phyloP scores from a whole-genome alignment of 768 basidiomycete species.

The Tephrocybe sp. region DNA sequence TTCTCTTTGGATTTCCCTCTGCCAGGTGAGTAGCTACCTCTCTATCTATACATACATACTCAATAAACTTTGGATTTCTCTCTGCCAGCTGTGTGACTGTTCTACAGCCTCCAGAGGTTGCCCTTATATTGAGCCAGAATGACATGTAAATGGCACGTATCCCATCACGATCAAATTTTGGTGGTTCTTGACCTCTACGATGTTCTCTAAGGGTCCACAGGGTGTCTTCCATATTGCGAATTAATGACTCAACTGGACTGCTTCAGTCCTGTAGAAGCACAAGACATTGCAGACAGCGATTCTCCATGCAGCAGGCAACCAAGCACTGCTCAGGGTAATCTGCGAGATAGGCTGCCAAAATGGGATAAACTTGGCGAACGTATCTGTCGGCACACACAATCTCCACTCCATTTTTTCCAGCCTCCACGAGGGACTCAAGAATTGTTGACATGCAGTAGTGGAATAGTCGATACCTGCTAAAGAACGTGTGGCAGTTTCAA shows the following conservation, averaged over 20 bases:
- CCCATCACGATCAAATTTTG: not conserved
- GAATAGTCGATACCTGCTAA: constrained; percentile 24
- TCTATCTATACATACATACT: too few relatives aligned
- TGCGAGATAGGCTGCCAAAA: constrained; percentile 24
- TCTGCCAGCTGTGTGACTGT: too few relatives aligned
- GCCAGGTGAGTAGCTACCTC: too few relatives aligned
- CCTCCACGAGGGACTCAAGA: constrained; percentile 24
- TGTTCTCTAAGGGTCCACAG: not conserved
- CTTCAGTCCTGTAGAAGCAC: constrained; percentile 18
- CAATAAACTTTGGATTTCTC: too few relatives aligned
- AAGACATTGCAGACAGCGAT: constrained; percentile 24
- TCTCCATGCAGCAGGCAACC: constrained; percentile 22
- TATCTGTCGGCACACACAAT: constrained; percentile 30
- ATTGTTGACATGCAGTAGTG: constrained; percentile 31
- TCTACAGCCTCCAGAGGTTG: too few relatives aligned
- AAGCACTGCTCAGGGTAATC: constrained; percentile 34
- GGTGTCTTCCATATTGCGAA: not conserved
- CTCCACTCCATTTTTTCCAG: constrained; percentile 25
- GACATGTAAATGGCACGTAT: not conserved
- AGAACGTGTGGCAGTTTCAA: constrained; percentile 11
- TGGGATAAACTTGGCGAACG: constrained; percentile 24
- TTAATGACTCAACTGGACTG: not conserved
- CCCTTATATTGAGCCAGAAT: constrained; percentile 1
- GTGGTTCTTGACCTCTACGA: not conserved
- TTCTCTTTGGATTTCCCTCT: too few relatives aligned